Percentiles rank a stretch among this genome's conserved stretches.
Evolutionary conservation across 257 asterid genomes (phyloP).

Genomic region (Solanum arcanum): DNA sequence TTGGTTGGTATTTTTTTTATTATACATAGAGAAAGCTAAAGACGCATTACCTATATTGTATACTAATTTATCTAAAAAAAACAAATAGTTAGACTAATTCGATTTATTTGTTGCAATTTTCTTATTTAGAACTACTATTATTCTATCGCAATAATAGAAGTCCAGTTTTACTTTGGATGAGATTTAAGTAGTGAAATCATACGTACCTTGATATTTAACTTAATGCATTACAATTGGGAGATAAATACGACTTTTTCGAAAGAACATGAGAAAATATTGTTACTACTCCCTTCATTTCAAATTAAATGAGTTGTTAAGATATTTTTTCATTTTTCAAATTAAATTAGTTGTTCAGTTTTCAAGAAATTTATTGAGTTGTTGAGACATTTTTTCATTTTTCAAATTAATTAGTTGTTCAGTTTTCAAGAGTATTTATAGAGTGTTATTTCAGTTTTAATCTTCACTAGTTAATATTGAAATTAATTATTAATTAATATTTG

Average conservation of each 20-base stretch:
- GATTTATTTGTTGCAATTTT: neutral
- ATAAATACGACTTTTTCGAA: too few species aligned
- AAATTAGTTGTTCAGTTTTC: too few species aligned
- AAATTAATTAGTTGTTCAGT: too few species aligned
- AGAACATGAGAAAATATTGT: accelerated
- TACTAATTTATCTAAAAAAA: neutral
- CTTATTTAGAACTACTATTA: neutral
- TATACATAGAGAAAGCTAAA: neutral
- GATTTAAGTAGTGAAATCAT: neutral
- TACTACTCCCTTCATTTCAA: too few species aligned
- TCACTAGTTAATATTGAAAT: too few species aligned
- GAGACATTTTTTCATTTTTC: too few species aligned
- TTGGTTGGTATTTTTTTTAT: neutral
- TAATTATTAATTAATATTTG: too few species aligned
- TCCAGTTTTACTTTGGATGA: neutral
- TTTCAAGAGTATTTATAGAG: too few species aligned
- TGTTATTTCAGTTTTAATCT: too few species aligned
- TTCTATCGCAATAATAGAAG: neutral
- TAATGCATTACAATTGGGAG: neutral
- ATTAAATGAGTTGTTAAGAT: too few species aligned
- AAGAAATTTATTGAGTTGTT: too few species aligned
- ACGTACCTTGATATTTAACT: neutral
- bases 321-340: too few species aligned
- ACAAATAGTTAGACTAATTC: neutral
- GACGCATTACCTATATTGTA: neutral